A percentile compares a stretch with the other conserved stretches of the same genome.
Conservation (phyloP, 2,329 filamentous ascomycete species). For the Colletotrichum euphorbiae region DNA sequence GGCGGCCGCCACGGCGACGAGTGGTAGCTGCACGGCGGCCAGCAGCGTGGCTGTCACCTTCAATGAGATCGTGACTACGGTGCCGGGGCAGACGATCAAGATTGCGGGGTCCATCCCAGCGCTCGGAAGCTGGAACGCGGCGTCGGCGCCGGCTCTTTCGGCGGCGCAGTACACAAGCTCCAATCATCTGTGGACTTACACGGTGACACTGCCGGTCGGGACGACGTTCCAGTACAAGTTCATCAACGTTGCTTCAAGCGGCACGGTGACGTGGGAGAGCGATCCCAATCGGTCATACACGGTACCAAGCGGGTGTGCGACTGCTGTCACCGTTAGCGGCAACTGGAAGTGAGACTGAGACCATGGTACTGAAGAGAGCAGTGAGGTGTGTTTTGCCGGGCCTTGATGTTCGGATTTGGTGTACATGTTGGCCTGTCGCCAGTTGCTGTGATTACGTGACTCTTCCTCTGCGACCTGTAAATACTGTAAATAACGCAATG, state of each 20-base stretch:
- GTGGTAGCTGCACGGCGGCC: slow-evolving; percentile 46
- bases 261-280: slow-evolving; percentile 67
- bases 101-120: slow-evolving; percentile 58
- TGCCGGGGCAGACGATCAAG: slow-evolving; percentile 63
- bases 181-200: slow-evolving; percentile 66
- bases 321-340: slow-evolving; percentile 40
- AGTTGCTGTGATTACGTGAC: too few relatives aligned
- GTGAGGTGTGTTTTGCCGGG: background rate
- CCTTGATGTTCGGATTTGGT: too few relatives aligned
- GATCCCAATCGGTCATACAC: slow-evolving; percentile 58
- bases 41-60: slow-evolving; percentile 56
- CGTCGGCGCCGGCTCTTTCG: slow-evolving; percentile 60
- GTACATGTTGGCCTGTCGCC: too few relatives aligned
- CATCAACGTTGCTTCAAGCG: slow-evolving; percentile 63
- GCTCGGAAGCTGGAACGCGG: slow-evolving; percentile 50
- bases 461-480: too few relatives aligned
- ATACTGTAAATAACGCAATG: too few relatives aligned
- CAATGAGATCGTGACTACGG: slow-evolving; percentile 56
- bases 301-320: slow-evolving; percentile 44
- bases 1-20: slow-evolving; percentile 38
- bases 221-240: slow-evolving; percentile 71
- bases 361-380: background rate
- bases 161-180: slow-evolving; percentile 64
- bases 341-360: slow-evolving; percentile 44
- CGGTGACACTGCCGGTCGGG: slow-evolving; percentile 63